Evolutionary conservation across 306 rosid species (phyloP), one percentile per base, ranked within the genome.

Genomic region (Aeschynomene evenia): DNA sequence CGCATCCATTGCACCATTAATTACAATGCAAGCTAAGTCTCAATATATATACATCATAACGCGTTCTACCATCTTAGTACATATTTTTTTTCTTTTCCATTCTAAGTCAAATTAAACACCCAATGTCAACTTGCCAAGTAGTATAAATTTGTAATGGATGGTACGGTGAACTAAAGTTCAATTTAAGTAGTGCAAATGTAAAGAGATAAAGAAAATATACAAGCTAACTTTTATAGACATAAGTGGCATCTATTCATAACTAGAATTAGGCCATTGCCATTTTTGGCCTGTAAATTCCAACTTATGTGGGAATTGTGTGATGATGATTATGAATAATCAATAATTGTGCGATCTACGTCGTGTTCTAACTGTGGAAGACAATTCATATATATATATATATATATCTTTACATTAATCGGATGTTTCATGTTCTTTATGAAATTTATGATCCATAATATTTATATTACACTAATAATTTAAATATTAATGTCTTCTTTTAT

Each of bases 401-500:
- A n/a, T n/a, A n/a, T n/a, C n/a, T n/a, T 70, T 43, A 56, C 56
- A 58, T 50, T 37, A 68, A 18, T 37, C 26, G 37, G 13, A 58
- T 20, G 22, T 69, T 76, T 40, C 71, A 64, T 5, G 52, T 61
- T 61, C 42, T 58, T 29, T 19, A 6, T 51, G 22, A 12, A 59
- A 24, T 61, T 16, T 15, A 43, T 13, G 50, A 14, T n/a, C n/a
- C n/a, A n/a, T n/a, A n/a, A n/a, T n/a, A n/a, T n/a, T n/a, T n/a
- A n/a, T n/a, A n/a, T n/a, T n/a, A n/a, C n/a, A n/a, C n/a, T n/a
- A n/a, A n/a, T n/a, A n/a, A n/a, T n/a, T n/a, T n/a, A n/a, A n/a
- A n/a, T n/a, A n/a, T n/a, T n/a, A n/a, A n/a, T n/a, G n/a, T n/a
- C n/a, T n/a, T n/a, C n/a, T n/a, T n/a, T n/a, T n/a, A n/a, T n/a